Evolutionary conservation across 805 yeast genomes (phyloP).

Genomic region (Kuraishia molischiana): DNA sequence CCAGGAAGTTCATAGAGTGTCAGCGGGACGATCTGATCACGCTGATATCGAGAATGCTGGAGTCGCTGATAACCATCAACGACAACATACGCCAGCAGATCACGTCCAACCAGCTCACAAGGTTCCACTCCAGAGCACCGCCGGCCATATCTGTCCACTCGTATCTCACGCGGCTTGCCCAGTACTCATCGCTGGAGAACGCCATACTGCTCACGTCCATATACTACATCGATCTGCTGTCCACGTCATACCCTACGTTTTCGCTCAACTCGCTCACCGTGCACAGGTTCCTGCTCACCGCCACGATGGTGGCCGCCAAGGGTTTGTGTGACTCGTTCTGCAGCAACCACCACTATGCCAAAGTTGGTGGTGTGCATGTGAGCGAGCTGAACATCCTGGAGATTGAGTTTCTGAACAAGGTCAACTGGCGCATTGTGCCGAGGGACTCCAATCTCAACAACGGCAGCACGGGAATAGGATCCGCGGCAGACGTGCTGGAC

Average conservation of each 20-base stretch:
- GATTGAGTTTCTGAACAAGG: conserved; percentile 74
- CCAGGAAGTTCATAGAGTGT: conserved; percentile 51
- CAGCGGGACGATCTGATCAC: conserved; percentile 60
- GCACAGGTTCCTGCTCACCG: conserved; percentile 82
- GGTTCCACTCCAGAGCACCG: conserved; percentile 91
- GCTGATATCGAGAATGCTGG: conserved; percentile 71
- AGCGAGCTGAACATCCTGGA: conserved; percentile 81
- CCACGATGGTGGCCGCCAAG: conserved; percentile 85
- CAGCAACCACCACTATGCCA: conserved; percentile 88
- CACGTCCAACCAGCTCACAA: conserved; percentile 43
- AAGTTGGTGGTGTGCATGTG: conserved; percentile 87
- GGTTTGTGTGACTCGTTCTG: conserved; percentile 91
- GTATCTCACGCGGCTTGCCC: conserved; percentile 66
- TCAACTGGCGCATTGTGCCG: conserved; percentile 72
- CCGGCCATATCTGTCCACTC: conserved; percentile 78
- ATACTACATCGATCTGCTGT: conserved; percentile 82
- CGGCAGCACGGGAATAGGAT: conserved; percentile 10
- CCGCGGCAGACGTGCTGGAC: conserved; percentile 30
- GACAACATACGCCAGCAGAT: conserved; percentile 33
- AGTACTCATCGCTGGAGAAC: conserved; percentile 78
- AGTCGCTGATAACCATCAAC: conserved; percentile 63
- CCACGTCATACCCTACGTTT: conserved; percentile 69
- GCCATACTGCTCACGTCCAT: conserved; percentile 74
- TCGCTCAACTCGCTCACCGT: conserved; percentile 87
- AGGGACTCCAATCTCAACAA: conserved; percentile 28